Percentiles rank a stretch among this genome's conserved stretches.
phyloP scores from a whole-genome alignment of 495 filamentous ascomycete genomes.

The Talaromyces thailandensis region DNA sequence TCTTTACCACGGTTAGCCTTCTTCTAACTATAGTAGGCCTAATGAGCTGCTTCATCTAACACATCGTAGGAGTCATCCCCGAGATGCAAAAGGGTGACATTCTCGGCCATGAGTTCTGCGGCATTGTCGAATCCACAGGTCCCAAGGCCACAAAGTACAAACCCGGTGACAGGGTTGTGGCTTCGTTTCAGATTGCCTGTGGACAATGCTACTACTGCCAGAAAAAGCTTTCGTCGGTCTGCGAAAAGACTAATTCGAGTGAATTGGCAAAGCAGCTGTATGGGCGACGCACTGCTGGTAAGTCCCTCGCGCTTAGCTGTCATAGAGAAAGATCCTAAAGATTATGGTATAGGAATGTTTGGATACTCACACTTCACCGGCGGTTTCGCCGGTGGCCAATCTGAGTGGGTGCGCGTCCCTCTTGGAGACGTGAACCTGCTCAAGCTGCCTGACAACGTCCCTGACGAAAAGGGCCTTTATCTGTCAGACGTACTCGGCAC shows the following conservation, averaged over 20 bases:
- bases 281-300: conserved; percentile 60
- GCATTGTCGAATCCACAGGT: conserved; percentile 66
- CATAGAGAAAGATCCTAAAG: neutral
- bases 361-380: conserved; percentile 63
- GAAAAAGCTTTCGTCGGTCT: conserved; percentile 65
- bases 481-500: conserved; percentile 75
- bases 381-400: conserved; percentile 83
- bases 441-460: conserved; percentile 67
- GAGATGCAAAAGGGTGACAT: conserved; percentile 66
- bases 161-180: conserved; percentile 70
- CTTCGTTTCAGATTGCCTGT: conserved; percentile 75
- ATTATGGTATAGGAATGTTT: conserved; percentile 29
- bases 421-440: conserved; percentile 78
- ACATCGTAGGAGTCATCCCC: conserved; percentile 9
- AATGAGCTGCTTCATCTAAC: neutral
- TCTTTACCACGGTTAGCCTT: conserved; percentile 52
- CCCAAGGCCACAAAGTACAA: conserved; percentile 47
- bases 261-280: conserved; percentile 64
- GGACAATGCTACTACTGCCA: conserved; percentile 67
- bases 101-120: conserved; percentile 84
- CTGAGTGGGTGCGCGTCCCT: conserved; percentile 80
- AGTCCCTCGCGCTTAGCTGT: conserved; percentile 15
- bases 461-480: conserved; percentile 81
- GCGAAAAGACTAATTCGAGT: conserved; percentile 70
- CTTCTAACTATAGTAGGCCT: neutral